Conservation (phyloP, 2,329 filamentous ascomycete species). For the Aspergillus tamarii region DNA sequence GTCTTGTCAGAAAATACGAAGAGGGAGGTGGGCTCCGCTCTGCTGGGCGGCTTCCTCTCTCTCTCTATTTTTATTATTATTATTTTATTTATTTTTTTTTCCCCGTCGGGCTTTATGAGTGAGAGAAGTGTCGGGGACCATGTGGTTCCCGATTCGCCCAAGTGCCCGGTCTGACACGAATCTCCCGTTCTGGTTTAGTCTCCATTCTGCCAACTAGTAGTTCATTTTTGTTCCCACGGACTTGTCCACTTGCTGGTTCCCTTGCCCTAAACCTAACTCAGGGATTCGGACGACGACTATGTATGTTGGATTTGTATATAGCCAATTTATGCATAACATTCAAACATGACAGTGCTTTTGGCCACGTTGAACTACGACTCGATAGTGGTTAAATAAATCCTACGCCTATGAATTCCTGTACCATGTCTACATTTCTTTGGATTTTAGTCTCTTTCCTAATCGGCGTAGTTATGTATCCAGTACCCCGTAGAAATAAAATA, state of each 20-base stretch:
- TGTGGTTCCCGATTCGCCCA: constrained; percentile 25
- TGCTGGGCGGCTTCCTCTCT: constrained; percentile 20
- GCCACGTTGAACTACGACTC: not conserved
- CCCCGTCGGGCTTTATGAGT: constrained; percentile 22
- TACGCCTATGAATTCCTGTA: not conserved
- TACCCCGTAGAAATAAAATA: not conserved
- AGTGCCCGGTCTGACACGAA: constrained; percentile 9
- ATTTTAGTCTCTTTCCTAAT: not conserved
- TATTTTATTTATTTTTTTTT: not conserved
- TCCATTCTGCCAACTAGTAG: not conserved
- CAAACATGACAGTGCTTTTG: not conserved
- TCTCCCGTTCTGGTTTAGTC: constrained; percentile 12
- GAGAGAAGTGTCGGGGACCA: constrained; percentile 23
- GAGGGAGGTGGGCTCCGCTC: not conserved
- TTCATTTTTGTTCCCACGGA: too few species aligned
- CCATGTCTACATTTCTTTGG: not conserved
- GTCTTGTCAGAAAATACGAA: constrained; percentile 13
- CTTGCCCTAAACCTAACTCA: not conserved
- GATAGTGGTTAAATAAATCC: constrained; percentile 3
- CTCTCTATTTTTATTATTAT: not conserved
- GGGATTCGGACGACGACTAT: not conserved
- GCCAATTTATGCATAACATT: not conserved
- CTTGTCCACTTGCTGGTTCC: not conserved
- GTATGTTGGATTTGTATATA: not conserved
- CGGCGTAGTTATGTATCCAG: not conserved